Conservation (phyloP, 108 stramenopile genomes). For the Discostella stelligeroides region DNA sequence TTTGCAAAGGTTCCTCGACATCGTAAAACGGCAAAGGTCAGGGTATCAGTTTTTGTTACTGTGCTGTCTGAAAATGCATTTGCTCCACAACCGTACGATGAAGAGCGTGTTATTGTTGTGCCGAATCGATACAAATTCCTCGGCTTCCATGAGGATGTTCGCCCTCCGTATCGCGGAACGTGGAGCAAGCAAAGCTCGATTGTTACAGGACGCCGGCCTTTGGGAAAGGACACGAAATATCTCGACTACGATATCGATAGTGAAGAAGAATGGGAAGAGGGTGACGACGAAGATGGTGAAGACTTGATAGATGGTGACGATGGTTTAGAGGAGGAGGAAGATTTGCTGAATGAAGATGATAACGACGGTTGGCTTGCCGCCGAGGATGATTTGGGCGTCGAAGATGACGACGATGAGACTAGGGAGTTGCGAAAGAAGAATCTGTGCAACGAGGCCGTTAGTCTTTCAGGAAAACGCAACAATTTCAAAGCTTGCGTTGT, state of each 20-base stretch:
- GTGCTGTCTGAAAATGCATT: conserved; percentile 57
- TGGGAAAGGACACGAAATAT: conserved; percentile 65
- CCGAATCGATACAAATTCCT: conserved; percentile 83
- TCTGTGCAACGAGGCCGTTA: conserved; percentile 38
- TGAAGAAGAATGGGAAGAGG: conserved; percentile 93
- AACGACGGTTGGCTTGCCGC: conserved; percentile 82
- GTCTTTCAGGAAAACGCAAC: conserved; percentile 13
- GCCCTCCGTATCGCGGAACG: conserved; percentile 89
- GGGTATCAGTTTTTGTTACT: conserved; percentile 48
- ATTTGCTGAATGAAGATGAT: conserved; percentile 50
- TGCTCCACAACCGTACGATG: conserved; percentile 71
- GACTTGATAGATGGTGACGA: conserved; percentile 68
- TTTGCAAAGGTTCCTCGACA: conserved; percentile 16
- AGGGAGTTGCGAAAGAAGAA: conserved; percentile 67
- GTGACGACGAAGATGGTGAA: conserved; percentile 85
- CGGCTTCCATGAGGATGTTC: conserved; percentile 81
- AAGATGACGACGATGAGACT: conserved; percentile 76
- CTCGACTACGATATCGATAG: conserved; percentile 90
- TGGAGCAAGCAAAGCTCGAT: conserved; percentile 82
- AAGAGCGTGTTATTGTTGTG: conserved; percentile 63
- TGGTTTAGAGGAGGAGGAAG: conserved; percentile 72
- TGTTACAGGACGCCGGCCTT: conserved; percentile 76
- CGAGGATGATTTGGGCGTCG: conserved; percentile 70
- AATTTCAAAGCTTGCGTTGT: conserved; percentile 57
- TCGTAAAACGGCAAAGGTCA: conserved; percentile 33